Base-by-base conservation (phyloP, 208 protist species). In the Trypanosoma melophagium region DNA sequence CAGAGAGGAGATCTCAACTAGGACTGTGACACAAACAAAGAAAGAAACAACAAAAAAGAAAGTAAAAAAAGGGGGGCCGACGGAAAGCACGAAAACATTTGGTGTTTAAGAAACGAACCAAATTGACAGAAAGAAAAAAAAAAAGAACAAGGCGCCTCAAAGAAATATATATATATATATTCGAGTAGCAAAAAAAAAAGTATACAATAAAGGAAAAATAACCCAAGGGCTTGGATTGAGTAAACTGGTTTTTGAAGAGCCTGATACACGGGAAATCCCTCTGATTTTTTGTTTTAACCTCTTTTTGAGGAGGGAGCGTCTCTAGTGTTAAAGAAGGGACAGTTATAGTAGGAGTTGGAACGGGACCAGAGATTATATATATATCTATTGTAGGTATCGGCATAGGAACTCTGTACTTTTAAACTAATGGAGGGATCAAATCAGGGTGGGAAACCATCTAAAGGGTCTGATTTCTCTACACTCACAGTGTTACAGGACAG, bases 381-480 rank as follows among this genome's bases (percentile, higher is more conserved):
- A 28, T 56, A 38, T 24, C 7, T n/a, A 45, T 16, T 21, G 1
- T 47, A 61, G 0, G 16, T 21, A n/a, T n/a, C 17, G 14, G 57
- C 13, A 35, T 28, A 45, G 13, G 22, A 35, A 25, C 13, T 35
- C 16, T 35, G 28, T 38, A n/a, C 2, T 16, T 16, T 40, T 2
- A n/a, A 40, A 16, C 22, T 14, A 21, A 68, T 54, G 63, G 52
- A 68, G 25, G 63, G 53, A 16, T n/a, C 38, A 53, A 60, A 68
- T 19, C 22, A 52, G 24, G 28, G 24, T 21, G 40, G 41, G 41
- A 68, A 60, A 22, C 3, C 31, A 16, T 7, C n/a, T 28, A 7
- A 24, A n/a, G 44, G 31, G 21, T 40, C 28, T 54, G 42, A 62
- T 17, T 10, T 44, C 12, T 62, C 55, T 17, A 25, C 54, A 1